These are phyloP conservation scores for Zalaria obscura DNA, from an alignment of 2,329 filamentous ascomycete species.

Conservation along the genomic window DNA sequence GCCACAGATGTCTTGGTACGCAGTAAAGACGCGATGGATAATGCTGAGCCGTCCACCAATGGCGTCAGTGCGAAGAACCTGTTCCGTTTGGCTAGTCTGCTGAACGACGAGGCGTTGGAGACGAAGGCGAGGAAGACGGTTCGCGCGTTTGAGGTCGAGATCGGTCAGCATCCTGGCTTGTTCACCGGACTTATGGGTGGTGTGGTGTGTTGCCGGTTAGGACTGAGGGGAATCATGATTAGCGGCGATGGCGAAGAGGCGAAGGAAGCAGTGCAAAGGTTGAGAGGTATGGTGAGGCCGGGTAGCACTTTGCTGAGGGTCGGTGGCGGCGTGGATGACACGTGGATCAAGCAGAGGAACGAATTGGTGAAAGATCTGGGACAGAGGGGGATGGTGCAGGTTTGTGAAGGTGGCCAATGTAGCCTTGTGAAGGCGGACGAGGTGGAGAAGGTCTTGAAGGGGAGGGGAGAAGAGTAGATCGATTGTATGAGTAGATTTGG, in stretches of 20 bases:
- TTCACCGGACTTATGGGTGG: slow-evolving; percentile 68
- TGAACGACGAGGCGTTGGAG: slow-evolving; percentile 51
- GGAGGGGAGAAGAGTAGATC: neutral
- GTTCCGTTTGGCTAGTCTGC: slow-evolving; percentile 59
- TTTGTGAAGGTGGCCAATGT: slow-evolving; percentile 30
- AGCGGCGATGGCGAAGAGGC: slow-evolving; percentile 31
- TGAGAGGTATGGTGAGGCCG: slow-evolving; percentile 23
- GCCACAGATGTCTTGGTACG: slow-evolving; percentile 64
- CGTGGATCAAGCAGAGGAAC: slow-evolving; percentile 40
- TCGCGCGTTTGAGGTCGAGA: slow-evolving; percentile 77
- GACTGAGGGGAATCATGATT: slow-evolving; percentile 46
- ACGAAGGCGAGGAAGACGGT: slow-evolving; percentile 58
- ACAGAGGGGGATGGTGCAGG: slow-evolving; percentile 26
- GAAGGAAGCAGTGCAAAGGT: slow-evolving; percentile 25
- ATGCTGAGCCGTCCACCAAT: slow-evolving; percentile 79
- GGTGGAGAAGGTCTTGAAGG: slow-evolving; percentile 3
- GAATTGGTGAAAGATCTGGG: slow-evolving; percentile 27
- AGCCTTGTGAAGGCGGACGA: slow-evolving; percentile 11
- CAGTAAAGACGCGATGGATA: slow-evolving; percentile 91
- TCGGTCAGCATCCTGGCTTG: slow-evolving; percentile 84
- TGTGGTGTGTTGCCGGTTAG: slow-evolving; percentile 62
- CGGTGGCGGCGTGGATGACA: slow-evolving; percentile 16
- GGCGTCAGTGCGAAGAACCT: slow-evolving; percentile 76
- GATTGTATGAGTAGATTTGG: no score
- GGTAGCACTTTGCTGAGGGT: slow-evolving; percentile 24